Evolutionary conservation across 192 early-diverging fungal species (phyloP).

Genomic region (Globomyces pollinis-pini): DNA sequence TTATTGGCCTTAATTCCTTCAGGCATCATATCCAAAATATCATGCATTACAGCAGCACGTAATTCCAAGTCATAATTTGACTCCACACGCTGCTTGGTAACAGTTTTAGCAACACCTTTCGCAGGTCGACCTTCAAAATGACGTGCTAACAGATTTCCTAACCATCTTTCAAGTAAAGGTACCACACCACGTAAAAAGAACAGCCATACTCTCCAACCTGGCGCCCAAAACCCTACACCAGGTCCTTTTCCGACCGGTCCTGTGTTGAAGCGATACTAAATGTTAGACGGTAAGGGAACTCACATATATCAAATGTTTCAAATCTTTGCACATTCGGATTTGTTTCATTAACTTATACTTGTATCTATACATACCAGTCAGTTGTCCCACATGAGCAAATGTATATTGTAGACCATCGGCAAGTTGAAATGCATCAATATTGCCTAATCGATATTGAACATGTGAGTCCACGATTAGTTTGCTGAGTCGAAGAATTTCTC

Average conservation of each 20-base stretch:
- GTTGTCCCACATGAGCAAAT: conserved; percentile 96
- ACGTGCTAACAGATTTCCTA: conserved; percentile 95
- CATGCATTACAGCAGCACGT: conserved; percentile 96
- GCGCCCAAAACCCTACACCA: conserved; percentile 98
- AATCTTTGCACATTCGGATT: conserved; percentile 90
- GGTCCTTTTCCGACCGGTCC: conserved; percentile 97
- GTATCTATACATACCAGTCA: conserved; percentile 99
- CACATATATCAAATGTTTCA: conserved; percentile 93
- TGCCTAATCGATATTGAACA: conserved; percentile 96
- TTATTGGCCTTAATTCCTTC: conserved; percentile 97
- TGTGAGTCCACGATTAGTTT: conserved; percentile 97
- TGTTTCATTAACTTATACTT: conserved; percentile 97
- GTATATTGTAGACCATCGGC: conserved; percentile 98
- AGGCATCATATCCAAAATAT: conserved; percentile 99
- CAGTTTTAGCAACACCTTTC: conserved; percentile 95
- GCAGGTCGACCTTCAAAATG: conserved; percentile 98
- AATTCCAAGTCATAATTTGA: conserved; percentile 97
- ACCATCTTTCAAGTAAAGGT: conserved; percentile 94
- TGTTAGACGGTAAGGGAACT: too few relatives aligned
- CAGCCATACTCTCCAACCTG: conserved; percentile 98
- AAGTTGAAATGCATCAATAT: conserved; percentile 98
- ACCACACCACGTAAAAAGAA: conserved; percentile 99
- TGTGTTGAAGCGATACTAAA: conserved; percentile 80
- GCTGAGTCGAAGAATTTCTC: conserved; percentile 93
- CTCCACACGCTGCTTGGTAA: conserved; percentile 99